Percentiles rank a stretch among this genome's conserved stretches.
phyloP scores from a whole-genome alignment of 2,329 filamentous ascomycete genomes.

The Fonsecaea monophora region DNA sequence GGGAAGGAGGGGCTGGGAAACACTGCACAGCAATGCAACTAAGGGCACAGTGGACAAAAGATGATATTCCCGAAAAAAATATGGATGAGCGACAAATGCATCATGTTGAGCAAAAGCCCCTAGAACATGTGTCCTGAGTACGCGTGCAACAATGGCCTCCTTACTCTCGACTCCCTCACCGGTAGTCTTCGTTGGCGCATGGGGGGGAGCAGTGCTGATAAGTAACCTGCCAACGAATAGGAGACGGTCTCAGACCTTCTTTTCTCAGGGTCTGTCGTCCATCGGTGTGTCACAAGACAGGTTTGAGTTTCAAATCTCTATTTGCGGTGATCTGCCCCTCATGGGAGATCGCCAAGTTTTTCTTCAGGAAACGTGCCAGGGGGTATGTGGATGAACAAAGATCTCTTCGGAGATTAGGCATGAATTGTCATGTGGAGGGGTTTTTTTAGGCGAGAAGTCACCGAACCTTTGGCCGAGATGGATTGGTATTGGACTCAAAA shows the following conservation, averaged over 20 bases:
- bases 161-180: neutral
- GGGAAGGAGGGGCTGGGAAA: too few species aligned
- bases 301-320: neutral
- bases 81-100: neutral
- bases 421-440: neutral
- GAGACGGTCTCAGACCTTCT: neutral
- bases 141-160: neutral
- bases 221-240: neutral
- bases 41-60: neutral
- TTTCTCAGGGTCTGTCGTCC: neutral
- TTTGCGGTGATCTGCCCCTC: neutral
- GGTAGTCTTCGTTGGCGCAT: neutral
- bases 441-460: too few species aligned
- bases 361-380: neutral
- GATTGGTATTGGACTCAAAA: neutral
- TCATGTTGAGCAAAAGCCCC: neutral
- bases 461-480: neutral
- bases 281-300: neutral
- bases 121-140: neutral
- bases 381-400: too few species aligned
- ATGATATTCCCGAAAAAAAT: neutral
- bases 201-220: neutral
- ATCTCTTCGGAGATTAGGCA: neutral
- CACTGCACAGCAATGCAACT: neutral
- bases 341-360: neutral